Evolutionary conservation across 2,329 filamentous ascomycete species (phyloP), one percentile per base, ranked within the genome.

Genomic region (Cladosporium austrohemisphaericum): DNA sequence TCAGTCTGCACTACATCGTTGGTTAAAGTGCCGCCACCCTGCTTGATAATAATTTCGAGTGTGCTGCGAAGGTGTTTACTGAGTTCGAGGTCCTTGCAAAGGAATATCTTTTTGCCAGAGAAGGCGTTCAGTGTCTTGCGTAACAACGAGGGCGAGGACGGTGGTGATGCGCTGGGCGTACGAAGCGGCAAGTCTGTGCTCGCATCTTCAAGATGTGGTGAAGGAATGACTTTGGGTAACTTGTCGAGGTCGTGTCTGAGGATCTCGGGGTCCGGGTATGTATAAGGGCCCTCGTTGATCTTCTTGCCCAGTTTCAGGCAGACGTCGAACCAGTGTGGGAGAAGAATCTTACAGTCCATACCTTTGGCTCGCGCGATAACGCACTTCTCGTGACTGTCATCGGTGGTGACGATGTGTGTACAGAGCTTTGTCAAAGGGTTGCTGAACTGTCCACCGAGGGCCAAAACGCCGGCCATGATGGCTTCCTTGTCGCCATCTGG

Each of bases 301-400:
- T 88, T 83, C 68, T 89, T 91, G 41, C 92, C 91, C 22, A 98
- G 80, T 68, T 88, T 93, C 58, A 98, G 80, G 69, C 93, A 98
- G 65, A 96, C 92, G 60, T 97, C 92, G 64, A 98, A 96, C 90
- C 93, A 97, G 65, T 97, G 93, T 29, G 93, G 93, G 45, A 98
- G 75, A 14, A 98, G 88, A 52, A 96, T 85, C 68, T 89, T 91
- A 67, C 82, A 82, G 48, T 81, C 82, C 47, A 88, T 74, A 2
- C 78, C 78, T 67, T 84, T 94, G 7, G 77, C 72, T 35, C 74
- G 56, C 1, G 84, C 85, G 47, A 80, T 65, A 53, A 77, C 64
- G 54, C 85, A 86, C 65, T 90, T 89, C 2, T 83, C 79, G 49
- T 91, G 80, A 26, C 91, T 84, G 65, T 86, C 76, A 4, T 81